Conservation (phyloP, 164 flowering plant genomes). For the Saururus chinensis region DNA sequence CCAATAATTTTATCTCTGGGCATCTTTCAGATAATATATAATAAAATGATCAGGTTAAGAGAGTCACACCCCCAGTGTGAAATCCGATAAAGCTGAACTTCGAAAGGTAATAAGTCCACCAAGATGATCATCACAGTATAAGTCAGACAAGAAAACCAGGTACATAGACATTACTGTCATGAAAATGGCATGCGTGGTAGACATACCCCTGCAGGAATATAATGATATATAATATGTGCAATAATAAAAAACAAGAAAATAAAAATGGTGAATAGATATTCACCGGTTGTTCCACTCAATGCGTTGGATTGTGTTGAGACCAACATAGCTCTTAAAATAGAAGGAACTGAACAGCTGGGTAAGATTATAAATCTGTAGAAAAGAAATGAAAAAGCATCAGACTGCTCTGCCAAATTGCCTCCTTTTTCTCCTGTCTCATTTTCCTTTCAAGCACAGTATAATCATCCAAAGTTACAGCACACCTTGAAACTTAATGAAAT, state of each 20-base stretch:
- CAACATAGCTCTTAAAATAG: conserved; percentile 52
- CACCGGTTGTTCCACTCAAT: conserved; percentile 92
- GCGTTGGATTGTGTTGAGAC: conserved; percentile 64
- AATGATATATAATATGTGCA: not conserved
- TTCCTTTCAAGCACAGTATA: too few species aligned
- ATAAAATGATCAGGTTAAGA: too few species aligned
- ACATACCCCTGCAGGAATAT: conserved; percentile 58
- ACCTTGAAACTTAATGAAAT: too few species aligned
- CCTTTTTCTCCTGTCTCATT: too few species aligned
- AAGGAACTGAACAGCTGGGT: conserved; percentile 50
- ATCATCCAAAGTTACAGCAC: too few species aligned
- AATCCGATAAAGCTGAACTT: conserved; percentile 64
- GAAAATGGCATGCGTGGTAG: conserved; percentile 80
- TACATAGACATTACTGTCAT: conserved; percentile 61
- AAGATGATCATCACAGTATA: conserved; percentile 45
- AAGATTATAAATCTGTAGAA: conserved; percentile 61
- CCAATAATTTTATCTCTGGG: too few species aligned
- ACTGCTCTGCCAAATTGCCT: not conserved
- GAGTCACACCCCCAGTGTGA: conserved; percentile 54
- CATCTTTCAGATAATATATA: too few species aligned
- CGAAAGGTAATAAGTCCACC: conserved; percentile 48
- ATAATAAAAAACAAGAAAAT: too few species aligned
- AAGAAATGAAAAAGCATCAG: conserved; percentile 1
- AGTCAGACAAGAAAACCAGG: conserved; percentile 83
- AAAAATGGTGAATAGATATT: conserved; percentile 6